A percentile compares a stretch with the other conserved stretches of the same genome.
Conservation (phyloP, 2,329 filamentous ascomycete genomes). For the Trichoderma simmonsii region DNA sequence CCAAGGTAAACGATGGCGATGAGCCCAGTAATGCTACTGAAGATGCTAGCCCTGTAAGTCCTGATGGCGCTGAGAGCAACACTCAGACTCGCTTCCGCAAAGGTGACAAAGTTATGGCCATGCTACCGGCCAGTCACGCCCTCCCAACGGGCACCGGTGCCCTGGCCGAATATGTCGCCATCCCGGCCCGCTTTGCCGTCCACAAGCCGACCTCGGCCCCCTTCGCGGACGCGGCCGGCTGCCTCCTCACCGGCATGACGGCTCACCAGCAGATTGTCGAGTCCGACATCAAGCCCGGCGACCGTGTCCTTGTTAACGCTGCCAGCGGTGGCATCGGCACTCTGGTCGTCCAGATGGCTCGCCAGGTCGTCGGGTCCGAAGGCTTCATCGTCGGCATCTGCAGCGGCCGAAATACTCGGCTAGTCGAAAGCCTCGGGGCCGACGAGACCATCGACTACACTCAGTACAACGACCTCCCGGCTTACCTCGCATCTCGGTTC, state of each 20-base stretch:
- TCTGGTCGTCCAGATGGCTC: constrained; percentile 44
- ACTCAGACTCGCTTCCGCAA: constrained; percentile 25
- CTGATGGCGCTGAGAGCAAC: background rate
- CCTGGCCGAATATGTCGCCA: constrained; percentile 38
- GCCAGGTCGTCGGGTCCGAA: constrained; percentile 35
- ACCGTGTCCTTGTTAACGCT: constrained; percentile 47
- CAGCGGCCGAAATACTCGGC: constrained; percentile 43
- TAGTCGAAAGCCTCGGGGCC: constrained; percentile 47
- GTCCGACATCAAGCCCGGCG: constrained; percentile 37
- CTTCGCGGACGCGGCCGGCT: constrained; percentile 36
- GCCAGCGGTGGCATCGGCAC: constrained; percentile 51
- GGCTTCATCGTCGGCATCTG: constrained; percentile 48
- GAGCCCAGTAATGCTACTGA: background rate
- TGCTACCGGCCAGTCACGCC: constrained; percentile 34
- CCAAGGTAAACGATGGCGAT: background rate
- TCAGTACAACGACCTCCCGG: constrained; percentile 35
- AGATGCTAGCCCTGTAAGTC: background rate
- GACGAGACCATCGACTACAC: constrained; percentile 49
- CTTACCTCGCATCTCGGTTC: constrained; percentile 34
- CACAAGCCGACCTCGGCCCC: constrained; percentile 31
- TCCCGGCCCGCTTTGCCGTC: constrained; percentile 34
- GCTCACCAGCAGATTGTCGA: constrained; percentile 38
- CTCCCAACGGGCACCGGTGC: constrained; percentile 37
- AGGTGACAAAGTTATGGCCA: constrained; percentile 38
- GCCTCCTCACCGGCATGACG: constrained; percentile 39